Base-by-base conservation (phyloP, 2,329 filamentous ascomycete species). In the Colletotrichum sp. region DNA sequence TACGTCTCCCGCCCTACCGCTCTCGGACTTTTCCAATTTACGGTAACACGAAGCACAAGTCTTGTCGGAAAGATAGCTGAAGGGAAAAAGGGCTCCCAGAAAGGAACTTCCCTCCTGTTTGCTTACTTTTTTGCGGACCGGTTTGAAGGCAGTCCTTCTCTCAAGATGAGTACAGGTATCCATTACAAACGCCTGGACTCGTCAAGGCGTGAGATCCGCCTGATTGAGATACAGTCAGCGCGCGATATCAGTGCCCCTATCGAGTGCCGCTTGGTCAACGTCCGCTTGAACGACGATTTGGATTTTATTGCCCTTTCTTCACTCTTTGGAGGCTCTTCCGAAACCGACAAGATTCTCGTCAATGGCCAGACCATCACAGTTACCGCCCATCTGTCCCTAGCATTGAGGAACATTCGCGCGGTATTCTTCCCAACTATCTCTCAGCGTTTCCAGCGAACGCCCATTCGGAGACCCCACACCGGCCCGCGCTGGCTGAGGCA, bases 221-320 rank as follows among this genome's bases (percentile, higher is more conserved):
- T 84, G 69, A 77, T 85, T 12, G 83, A 84, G 77, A 77, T 85
- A 48, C 80, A 82, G 60, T 79, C 83, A 9, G 74, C 80, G 30
- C 78, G 76, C 76, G 77, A 74, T 60, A 75, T 82, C 68, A 78
- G 78, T 28, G 83, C 84, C 28, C 78, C 79, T 11, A 74, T 84
- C 55, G 79, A 81, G n/a, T 84, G 82, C 68, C 83, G 83, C 16
- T 78, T 85, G 30, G 77, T 85, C 30, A 82, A 80, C 27, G 74
- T 80, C 36, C 76, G 77, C 4, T 80, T 84, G 48, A 80, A 72
- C 61, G 76, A 81, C 16, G 71, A 79, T 7, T 44, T 76, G 57
- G 79, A 83, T 52, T 82, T 80, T 60, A 80, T 82, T 75, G 82
- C 79, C 72, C 80, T 84, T 27, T 82, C 82, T 7, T 79, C 82